Percentiles rank a stretch among this genome's conserved stretches.
These are phyloP conservation scores for Hydnomerulius pinastri DNA, from an alignment of 768 basidiomycete genomes.

Conservation along the genomic window DNA sequence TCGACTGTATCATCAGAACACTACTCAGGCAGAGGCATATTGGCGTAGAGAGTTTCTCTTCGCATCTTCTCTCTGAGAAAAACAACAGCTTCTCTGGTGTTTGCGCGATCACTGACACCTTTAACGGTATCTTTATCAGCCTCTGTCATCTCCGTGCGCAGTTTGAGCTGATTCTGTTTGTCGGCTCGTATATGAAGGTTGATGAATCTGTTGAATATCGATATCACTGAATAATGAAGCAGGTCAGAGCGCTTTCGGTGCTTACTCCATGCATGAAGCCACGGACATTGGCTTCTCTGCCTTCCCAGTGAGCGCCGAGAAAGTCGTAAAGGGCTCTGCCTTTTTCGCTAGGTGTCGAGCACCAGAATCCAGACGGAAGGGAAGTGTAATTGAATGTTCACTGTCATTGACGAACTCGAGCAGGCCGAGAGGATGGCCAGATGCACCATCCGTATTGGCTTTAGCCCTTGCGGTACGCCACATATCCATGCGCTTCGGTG, in stretches of 20 bases:
- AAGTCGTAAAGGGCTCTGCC: conserved; percentile 10
- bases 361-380: neutral
- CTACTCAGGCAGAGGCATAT: no score
- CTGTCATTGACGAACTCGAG: conserved; percentile 21
- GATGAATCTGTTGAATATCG: conserved; percentile 3
- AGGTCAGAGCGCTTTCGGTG: neutral
- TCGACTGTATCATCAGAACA: no score
- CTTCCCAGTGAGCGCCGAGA: conserved; percentile 5
- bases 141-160: conserved; percentile 18
- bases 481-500: conserved; percentile 4
- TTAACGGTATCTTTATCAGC: conserved; percentile 14
- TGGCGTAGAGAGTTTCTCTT: conserved; percentile 12
- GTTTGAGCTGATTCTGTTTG: conserved; percentile 15
- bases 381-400: conserved; percentile 13
- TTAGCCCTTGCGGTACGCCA: conserved; percentile 8
- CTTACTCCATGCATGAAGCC: conserved; percentile 11
- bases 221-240: neutral
- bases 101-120: neutral
- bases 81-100: neutral
- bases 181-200: conserved; percentile 17
- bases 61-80: conserved; percentile 15
- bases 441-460: neutral
- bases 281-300: conserved; percentile 14
- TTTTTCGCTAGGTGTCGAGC: conserved; percentile 1
- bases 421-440: conserved; percentile 9